Evolutionary conservation across 73 alveolate species (phyloP).

Genomic region (Paramecium tetraurelia): DNA sequence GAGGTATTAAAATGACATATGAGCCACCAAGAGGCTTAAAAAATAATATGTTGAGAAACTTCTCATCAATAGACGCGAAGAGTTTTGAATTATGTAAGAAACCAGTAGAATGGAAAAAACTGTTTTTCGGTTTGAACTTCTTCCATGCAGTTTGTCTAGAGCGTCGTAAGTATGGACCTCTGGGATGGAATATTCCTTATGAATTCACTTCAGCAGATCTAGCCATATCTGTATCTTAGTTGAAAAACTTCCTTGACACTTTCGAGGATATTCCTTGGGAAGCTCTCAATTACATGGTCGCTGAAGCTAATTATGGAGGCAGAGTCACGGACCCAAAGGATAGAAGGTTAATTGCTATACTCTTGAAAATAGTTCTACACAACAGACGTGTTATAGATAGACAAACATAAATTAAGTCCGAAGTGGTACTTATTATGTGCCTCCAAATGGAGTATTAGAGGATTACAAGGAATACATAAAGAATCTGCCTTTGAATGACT

Average conservation of each 20-base stretch:
- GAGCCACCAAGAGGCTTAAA: slow-evolving; percentile 99
- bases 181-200: slow-evolving; percentile 99
- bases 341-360: slow-evolving; percentile 88
- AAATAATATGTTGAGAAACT: slow-evolving; percentile 91
- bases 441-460: slow-evolving; percentile 86
- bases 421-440: slow-evolving; percentile 87
- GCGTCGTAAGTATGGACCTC: slow-evolving; percentile 99
- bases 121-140: slow-evolving; percentile 95
- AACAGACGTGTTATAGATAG: slow-evolving; percentile 87
- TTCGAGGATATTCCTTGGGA: slow-evolving; percentile 97
- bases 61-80: slow-evolving; percentile 81
- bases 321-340: slow-evolving; percentile 99
- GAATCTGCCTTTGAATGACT: slow-evolving; percentile 85
- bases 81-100: slow-evolving; percentile 89
- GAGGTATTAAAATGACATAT: slow-evolving; percentile 94
- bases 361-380: slow-evolving; percentile 92
- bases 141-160: slow-evolving; percentile 98
- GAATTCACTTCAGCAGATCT: slow-evolving; percentile 86
- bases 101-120: slow-evolving; percentile 86
- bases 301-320: slow-evolving; percentile 99
- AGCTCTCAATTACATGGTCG: slow-evolving; percentile 99
- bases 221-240: slow-evolving; percentile 88
- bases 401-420: slow-evolving; percentile 76
- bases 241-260: slow-evolving; percentile 86
- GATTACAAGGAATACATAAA: slow-evolving; percentile 87